Base-by-base conservation (phyloP, 345 rosid species). In the Linum usitatissimum region DNA sequence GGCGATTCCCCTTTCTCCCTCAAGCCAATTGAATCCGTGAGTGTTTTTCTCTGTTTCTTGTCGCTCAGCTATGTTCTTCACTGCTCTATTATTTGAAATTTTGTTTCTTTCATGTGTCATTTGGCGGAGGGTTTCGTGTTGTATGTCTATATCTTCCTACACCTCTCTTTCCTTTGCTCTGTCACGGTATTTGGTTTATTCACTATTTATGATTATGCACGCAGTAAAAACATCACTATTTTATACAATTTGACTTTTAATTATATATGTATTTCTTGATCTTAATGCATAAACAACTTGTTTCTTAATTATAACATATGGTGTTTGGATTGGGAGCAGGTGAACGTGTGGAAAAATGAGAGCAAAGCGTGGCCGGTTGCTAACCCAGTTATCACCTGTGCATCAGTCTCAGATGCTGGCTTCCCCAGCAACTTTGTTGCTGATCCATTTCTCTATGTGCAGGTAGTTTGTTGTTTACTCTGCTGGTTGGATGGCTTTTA, bases 351-450 rank as follows among this genome's bases (percentile, higher is more conserved):
- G 99, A 90, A 79, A 54, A 80, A 90, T 69, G 81, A 78, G 57
- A 83, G 73, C 70, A 84, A 83, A 14, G 89, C 97, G 1, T 90
- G 97, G 97, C 99, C 99, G 0, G 92, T 93, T 30, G 85, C 99
- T 57, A 90, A 93, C 63, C 99, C 99, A n/a, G 83, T 93, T 63
- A 31, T 93, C 64, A 84, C 97, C 60, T 93, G 99, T 71, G 95
- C 89, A 59, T 87, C 95, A 13, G 75, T 77, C 61, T 81, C 97
- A 13, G 80, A 72, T 67, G 78, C 96, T 71, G 88, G 89, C 57
- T 77, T 84, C 56, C 86, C 92, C 53, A 93, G 99, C 66, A 93
- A 86, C 68, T 93, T 93, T 62, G 90, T 90, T 45, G 96, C 99
- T 54, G 99, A 93, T 70, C 99, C 99, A 9, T 90, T 93, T 76